Base-by-base conservation (phyloP, 495 filamentous ascomycete genomes). In the Penicillium nucicola region DNA sequence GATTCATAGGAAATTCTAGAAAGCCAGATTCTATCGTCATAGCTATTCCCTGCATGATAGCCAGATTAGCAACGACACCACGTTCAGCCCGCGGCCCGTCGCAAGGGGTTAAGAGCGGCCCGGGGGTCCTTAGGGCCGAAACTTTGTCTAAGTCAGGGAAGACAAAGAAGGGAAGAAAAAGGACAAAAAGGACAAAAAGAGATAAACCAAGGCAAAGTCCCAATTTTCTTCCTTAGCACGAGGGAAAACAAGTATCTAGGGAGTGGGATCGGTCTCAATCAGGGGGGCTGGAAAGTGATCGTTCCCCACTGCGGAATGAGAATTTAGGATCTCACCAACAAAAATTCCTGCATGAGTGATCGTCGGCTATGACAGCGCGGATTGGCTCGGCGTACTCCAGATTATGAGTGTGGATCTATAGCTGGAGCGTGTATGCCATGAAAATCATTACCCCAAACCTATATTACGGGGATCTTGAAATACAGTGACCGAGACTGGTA, bases 401-500 rank as follows among this genome's bases (percentile, higher is more conserved):
- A 34, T 46, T 41, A 18, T 9, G 25, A 34, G 30, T 18, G 28
- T 17, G 8, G 37, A 40, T 4, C 37, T 1, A 34, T 12, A 37
- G 44, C 34, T 53, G 54, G 54, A 53, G 48, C 6, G 22, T 48
- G 43, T 28, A 36, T 42, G 2, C 25, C 10, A 28, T 41, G 53
- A 33, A 52, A 44, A 56, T 56, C 48, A 25, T 36, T 52, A 32
- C 43, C 42, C 47, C 30, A 30, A 43, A 18, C 15, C 15, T 37
- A 19, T 12, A 47, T 19, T 15, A 38, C 14, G 9, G n/a, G 9
- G 3, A 19, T 18, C 17, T 17, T 22, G 55, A 50, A 58, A 54
- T 58, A 58, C 55, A 1, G 31, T 50, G 36, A 58, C 55, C 4
- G n/a, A 32, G 7, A 17, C 42, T 5, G n/a, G 55, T 57, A 54